These are phyloP conservation scores for Ricinus communis DNA, from an alignment of 345 rosid species.

Conservation along the genomic window DNA sequence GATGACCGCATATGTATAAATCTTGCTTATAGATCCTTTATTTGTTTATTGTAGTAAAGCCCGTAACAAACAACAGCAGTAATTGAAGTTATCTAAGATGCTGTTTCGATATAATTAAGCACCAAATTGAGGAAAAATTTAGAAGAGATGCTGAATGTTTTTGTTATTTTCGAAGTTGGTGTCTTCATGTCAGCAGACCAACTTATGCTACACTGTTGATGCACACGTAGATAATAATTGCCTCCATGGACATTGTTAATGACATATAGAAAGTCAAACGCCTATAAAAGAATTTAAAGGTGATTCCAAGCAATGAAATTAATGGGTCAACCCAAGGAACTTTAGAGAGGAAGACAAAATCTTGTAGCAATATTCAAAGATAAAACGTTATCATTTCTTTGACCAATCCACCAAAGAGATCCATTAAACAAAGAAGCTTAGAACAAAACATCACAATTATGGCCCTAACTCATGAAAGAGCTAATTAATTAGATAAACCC, in stretches of 20 bases:
- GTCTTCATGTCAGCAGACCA: conserved; percentile 10
- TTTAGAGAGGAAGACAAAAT: neutral
- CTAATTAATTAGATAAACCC: too few relatives aligned
- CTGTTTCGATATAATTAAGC: neutral
- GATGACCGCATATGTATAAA: conserved; percentile 11
- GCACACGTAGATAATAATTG: neutral
- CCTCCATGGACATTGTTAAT: too few relatives aligned
- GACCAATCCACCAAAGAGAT: neutral
- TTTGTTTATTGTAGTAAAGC: neutral
- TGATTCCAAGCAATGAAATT: too few relatives aligned
- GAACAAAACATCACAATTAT: conserved; percentile 30
- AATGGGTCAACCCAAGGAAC: neutral
- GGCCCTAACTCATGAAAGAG: too few relatives aligned
- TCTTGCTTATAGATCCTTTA: conserved; percentile 10
- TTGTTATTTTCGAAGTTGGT: neutral
- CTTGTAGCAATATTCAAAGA: neutral
- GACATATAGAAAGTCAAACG: too few relatives aligned
- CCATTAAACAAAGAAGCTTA: neutral
- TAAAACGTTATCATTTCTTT: neutral
- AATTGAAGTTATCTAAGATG: neutral
- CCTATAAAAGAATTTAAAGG: too few relatives aligned
- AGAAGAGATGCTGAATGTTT: neutral
- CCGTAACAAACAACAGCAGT: neutral
- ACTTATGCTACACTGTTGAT: neutral
- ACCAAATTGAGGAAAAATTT: neutral